Evolutionary conservation across 306 rosid genomes (phyloP).

Genomic region (Purshia tridentata): DNA sequence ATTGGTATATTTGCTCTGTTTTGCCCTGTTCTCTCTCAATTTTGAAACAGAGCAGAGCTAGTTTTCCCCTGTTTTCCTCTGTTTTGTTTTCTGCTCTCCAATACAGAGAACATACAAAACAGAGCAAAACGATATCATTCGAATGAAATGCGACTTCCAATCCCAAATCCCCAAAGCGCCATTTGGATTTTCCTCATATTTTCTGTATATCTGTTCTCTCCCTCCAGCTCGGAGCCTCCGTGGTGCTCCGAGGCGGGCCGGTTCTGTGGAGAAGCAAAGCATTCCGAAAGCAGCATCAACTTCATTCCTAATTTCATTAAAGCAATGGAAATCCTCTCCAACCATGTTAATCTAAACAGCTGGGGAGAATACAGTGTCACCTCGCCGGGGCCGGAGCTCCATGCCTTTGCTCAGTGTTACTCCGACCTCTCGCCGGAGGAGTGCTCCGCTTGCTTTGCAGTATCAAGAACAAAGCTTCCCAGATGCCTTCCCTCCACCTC

Average conservation of each 20-base stretch:
- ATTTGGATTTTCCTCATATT: slow-evolving; percentile 15
- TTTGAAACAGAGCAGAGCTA: not conserved
- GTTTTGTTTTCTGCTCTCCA: too few relatives aligned
- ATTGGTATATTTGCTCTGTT: too few relatives aligned
- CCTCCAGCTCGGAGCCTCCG: slow-evolving; percentile 5
- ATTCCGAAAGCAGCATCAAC: not conserved
- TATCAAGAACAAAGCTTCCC: slow-evolving; percentile 27
- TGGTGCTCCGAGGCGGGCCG: slow-evolving; percentile 8
- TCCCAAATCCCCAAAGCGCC: not conserved
- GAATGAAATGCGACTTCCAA: slow-evolving; percentile 29
- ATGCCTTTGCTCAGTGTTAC: slow-evolving; percentile 44
- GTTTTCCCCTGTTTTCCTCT: too few relatives aligned
- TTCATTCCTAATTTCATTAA: slow-evolving; percentile 18
- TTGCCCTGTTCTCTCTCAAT: not conserved
- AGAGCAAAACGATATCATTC: not conserved
- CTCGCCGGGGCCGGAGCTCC: slow-evolving; percentile 18
- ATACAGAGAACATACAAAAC: not conserved
- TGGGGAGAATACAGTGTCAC: slow-evolving; percentile 29
- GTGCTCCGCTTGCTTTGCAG: slow-evolving; percentile 40
- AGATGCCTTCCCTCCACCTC: slow-evolving; percentile 37
- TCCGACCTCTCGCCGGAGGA: slow-evolving; percentile 29
- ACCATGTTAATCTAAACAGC: slow-evolving; percentile 3
- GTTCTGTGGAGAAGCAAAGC: slow-evolving; percentile 30
- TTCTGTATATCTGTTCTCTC: not conserved
- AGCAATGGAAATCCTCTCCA: slow-evolving; percentile 32